Evolutionary conservation across 257 asterid genomes (phyloP).

Genomic region (Jacaranda copaia): DNA sequence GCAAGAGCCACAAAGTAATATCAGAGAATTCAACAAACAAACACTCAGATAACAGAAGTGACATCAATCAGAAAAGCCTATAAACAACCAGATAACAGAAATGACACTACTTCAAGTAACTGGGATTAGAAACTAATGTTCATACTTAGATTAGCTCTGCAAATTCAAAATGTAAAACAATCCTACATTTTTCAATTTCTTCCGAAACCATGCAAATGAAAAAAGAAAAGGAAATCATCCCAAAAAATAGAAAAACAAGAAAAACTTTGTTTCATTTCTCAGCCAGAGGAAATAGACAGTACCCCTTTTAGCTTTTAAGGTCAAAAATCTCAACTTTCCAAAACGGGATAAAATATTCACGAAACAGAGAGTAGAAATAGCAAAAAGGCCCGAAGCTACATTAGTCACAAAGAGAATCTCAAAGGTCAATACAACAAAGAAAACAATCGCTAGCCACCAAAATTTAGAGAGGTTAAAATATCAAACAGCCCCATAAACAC

Average conservation of each 20-base stretch:
- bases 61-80: background rate
- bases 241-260: background rate
- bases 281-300: slow-evolving; percentile 20
- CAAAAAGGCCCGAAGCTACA: slow-evolving; percentile 36
- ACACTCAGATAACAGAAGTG: background rate
- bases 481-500: background rate
- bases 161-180: background rate
- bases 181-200: background rate
- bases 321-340: slow-evolving; percentile 41
- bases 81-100: background rate
- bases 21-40: background rate
- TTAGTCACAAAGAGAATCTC: slow-evolving; percentile 24
- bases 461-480: background rate
- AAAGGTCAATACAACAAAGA: background rate
- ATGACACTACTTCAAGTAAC: too few relatives aligned
- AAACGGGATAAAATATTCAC: slow-evolving; percentile 28
- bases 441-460: background rate
- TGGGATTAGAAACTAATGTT: background rate
- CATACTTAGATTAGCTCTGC: background rate
- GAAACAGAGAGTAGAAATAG: slow-evolving; percentile 23
- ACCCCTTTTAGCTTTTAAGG: slow-evolving; percentile 33
- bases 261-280: slow-evolving; percentile 1
- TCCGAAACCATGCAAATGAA: background rate
- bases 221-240: background rate
- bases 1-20: background rate